Conservation (phyloP, 306 rosid species). For the Geum urbanum region DNA sequence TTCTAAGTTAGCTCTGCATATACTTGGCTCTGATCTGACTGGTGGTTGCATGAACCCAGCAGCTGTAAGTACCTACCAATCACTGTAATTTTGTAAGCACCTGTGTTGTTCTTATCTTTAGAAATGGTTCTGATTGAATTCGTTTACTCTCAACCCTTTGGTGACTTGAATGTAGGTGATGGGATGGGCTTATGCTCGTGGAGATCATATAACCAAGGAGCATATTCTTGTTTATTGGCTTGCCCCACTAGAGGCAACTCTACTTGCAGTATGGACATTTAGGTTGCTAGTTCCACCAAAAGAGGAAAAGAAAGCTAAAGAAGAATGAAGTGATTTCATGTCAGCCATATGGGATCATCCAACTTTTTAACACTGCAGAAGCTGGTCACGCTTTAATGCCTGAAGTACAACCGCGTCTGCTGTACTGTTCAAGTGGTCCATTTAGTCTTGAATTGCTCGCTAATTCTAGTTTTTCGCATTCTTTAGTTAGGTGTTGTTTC, state of each 20-base stretch:
- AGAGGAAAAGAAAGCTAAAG: slow-evolving; percentile 58
- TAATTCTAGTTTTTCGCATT: background rate
- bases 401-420: background rate
- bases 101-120: background rate
- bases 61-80: slow-evolving; percentile 49
- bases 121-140: slow-evolving; percentile 6
- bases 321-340: slow-evolving; percentile 40
- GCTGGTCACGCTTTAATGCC: background rate
- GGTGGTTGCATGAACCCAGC: slow-evolving; percentile 98
- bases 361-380: slow-evolving; percentile 1
- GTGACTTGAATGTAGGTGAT: slow-evolving; percentile 48
- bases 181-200: slow-evolving; percentile 97
- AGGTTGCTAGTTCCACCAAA: slow-evolving; percentile 43
- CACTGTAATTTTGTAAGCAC: background rate
- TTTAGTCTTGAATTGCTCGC: background rate
- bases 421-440: background rate
- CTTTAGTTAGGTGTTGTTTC: too few species aligned
- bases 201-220: slow-evolving; percentile 80
- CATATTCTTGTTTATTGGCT: slow-evolving; percentile 89
- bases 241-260: slow-evolving; percentile 80
- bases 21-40: slow-evolving; percentile 85
- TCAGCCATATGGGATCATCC: slow-evolving; percentile 8
- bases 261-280: slow-evolving; percentile 75
- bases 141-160: background rate
- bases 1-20: slow-evolving; percentile 69